Base-by-base conservation (phyloP, 352 stramenopile genomes). In the Phytophthora pisi region DNA sequence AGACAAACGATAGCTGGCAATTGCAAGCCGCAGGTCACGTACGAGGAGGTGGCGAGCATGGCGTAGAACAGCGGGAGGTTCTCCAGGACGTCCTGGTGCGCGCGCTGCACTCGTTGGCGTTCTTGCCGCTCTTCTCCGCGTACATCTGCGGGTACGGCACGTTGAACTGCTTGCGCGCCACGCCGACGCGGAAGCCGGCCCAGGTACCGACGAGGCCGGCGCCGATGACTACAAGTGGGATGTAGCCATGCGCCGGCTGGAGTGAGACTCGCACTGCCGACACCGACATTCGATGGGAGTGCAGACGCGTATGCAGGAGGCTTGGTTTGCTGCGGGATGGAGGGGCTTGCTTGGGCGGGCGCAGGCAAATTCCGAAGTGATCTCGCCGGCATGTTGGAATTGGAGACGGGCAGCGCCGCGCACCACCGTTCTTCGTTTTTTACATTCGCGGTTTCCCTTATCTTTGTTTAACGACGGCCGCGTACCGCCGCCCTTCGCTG, bases 71-170 rank as follows among this genome's bases (percentile, higher is more conserved):
- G 50, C 24, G 75, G 72, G 45, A 82, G 40, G 40, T 84, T 74
- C 71, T 96, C 90, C 24, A 94, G 79, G 38, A 93, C 78, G 56
- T 96, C 90, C 57, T 97, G 88, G 68, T 96, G 88, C 2, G 74
- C 80, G 56, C 89, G 74, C 67, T 96, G 89, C 50, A 95, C 13
- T 73, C 76, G 34, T 66, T 82, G 51, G 72, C 84, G 47, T 95
- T 66, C 49, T 90, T 85, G 43, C 86, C 81, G 8, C 67, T 88
- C 55, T 86, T 90, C 57, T 92, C 81, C 18, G 81, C 82, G 54
- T 90, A 88, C 55, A 91, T 78, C 51, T 88, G 78, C 52, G 85
- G 84, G 52, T 87, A 90, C 31, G 61, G 57, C 47, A 93, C 66
- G 55, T 77, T 73, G 74, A 83, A 92, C 38, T 83, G 72, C 78